phyloP scores from a whole-genome alignment of 768 basidiomycete genomes.

The Amanita exitialis region DNA sequence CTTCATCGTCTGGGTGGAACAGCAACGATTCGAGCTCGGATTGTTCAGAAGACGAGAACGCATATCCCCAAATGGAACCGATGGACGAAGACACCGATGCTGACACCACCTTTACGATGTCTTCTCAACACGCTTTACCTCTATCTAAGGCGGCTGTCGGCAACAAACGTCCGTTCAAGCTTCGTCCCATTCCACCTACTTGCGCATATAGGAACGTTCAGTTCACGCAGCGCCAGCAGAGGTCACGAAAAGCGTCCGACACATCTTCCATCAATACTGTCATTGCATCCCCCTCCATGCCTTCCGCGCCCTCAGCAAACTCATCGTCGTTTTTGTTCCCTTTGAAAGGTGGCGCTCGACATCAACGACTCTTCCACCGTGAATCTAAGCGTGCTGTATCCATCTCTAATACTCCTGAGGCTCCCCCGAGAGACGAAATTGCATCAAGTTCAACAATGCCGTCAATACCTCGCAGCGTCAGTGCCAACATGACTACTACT shows the following conservation, averaged over 20 bases:
- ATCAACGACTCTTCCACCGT: slow-evolving; percentile 4
- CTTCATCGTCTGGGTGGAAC: slow-evolving; percentile 42
- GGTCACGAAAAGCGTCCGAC: slow-evolving; percentile 36
- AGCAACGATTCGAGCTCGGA: slow-evolving; percentile 22
- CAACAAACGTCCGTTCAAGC: slow-evolving; percentile 34
- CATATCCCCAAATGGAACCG: slow-evolving; percentile 21
- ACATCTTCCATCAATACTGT: slow-evolving; percentile 42
- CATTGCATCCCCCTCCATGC: slow-evolving; percentile 20
- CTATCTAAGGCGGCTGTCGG: slow-evolving; percentile 8
- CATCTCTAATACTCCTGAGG: neutral
- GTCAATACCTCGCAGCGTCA: slow-evolving; percentile 4
- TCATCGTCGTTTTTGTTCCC: slow-evolving; percentile 5
- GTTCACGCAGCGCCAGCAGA: slow-evolving; percentile 16
- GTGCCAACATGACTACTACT: neutral
- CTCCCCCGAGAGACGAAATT: neutral
- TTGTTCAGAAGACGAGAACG: slow-evolving; percentile 39
- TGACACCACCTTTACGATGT: slow-evolving; percentile 12
- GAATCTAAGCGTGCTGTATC: slow-evolving; percentile 3
- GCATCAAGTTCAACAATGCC: slow-evolving; percentile 2
- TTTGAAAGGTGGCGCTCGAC: slow-evolving; percentile 1
- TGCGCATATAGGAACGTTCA: slow-evolving; percentile 9
- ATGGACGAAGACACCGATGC: slow-evolving; percentile 15
- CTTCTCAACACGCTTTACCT: slow-evolving; percentile 13
- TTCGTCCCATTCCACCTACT: slow-evolving; percentile 32
- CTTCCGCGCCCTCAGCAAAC: neutral